A percentile compares a stretch with the other conserved stretches of the same genome.
Evolutionary conservation across 1,284 basidiomycete species (phyloP).

Genomic region (Trichosporon faecale): DNA sequence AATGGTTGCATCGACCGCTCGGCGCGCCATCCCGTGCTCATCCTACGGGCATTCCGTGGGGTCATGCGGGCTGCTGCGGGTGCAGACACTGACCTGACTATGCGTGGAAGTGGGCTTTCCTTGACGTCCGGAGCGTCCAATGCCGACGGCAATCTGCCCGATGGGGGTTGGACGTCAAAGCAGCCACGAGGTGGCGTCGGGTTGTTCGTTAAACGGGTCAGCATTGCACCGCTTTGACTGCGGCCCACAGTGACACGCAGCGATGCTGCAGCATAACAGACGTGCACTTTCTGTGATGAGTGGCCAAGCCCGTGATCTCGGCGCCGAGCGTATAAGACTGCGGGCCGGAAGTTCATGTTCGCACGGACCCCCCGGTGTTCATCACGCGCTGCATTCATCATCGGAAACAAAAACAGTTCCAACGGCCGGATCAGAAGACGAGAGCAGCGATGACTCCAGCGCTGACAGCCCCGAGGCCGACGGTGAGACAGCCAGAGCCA

Average conservation of each 20-base stretch:
- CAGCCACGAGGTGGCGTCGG: not conserved
- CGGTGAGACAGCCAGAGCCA: not conserved
- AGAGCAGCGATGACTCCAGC: not conserved
- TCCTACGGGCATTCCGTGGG: not conserved
- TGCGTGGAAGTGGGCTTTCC: not conserved
- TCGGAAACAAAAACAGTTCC: not conserved
- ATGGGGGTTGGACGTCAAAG: not conserved
- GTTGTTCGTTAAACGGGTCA: not conserved
- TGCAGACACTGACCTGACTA: no score
- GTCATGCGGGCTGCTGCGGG: no score
- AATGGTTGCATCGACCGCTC: not conserved
- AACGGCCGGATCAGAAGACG: not conserved
- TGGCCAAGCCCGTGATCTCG: no score
- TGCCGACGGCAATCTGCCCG: not conserved
- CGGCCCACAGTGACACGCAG: no score
- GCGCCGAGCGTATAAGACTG: no score
- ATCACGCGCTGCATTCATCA: not conserved
- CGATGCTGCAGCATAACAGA: no score
- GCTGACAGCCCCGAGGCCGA: not conserved
- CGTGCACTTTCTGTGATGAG: no score
- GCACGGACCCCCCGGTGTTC: no score
- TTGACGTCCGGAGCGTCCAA: not conserved
- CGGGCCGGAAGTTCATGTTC: no score
- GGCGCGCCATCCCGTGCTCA: not conserved
- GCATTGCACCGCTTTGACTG: not conserved